Percentiles rank a stretch among this genome's conserved stretches.
Conservation (phyloP, 768 basidiomycete species). For the Lentinula lateritia region DNA sequence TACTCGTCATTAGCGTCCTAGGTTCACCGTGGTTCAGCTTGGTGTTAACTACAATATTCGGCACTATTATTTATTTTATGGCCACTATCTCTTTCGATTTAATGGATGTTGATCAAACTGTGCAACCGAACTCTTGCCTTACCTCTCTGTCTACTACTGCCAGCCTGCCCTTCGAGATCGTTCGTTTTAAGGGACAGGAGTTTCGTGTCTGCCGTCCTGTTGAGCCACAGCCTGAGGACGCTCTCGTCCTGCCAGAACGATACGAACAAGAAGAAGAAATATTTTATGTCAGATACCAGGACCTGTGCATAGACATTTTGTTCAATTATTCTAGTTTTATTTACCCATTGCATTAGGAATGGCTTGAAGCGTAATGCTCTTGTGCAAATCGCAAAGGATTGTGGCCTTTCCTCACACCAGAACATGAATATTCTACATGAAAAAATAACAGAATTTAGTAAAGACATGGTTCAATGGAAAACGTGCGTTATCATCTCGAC, state of each 20-base stretch:
- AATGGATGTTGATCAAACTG: background rate
- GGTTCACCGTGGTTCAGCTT: background rate
- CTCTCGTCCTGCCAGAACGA: background rate
- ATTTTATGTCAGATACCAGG: background rate
- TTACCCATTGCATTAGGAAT: background rate
- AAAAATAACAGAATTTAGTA: background rate
- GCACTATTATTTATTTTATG: background rate
- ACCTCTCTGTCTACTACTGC: background rate
- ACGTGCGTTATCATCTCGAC: background rate
- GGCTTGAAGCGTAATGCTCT: background rate
- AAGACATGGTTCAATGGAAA: background rate
- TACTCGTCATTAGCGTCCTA: background rate
- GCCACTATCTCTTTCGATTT: background rate
- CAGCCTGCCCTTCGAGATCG: background rate
- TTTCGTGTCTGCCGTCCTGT: background rate
- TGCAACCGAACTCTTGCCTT: background rate
- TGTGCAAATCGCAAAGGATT: background rate
- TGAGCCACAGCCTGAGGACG: background rate
- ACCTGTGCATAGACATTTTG: background rate
- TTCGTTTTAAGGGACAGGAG: background rate
- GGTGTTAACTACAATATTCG: background rate
- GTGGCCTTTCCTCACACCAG: background rate
- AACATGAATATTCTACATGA: background rate
- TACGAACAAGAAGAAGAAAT: background rate
- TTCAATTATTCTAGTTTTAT: background rate